phyloP scores from a whole-genome alignment of 805 yeast species.

The Saccharomyces jurei region DNA sequence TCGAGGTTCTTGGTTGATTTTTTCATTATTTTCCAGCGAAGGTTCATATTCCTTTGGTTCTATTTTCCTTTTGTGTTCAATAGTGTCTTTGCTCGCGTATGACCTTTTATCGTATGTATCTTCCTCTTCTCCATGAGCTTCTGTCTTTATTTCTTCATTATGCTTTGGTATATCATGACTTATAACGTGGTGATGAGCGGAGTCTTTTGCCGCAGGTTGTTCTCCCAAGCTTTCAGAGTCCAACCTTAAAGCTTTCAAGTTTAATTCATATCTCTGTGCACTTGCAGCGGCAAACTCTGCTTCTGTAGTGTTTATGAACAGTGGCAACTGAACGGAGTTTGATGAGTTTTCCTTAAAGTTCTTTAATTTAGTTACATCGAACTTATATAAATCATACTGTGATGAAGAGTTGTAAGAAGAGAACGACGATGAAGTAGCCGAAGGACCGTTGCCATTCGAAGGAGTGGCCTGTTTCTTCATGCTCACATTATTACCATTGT shows the following conservation, averaged over 20 bases:
- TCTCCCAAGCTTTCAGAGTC: not conserved
- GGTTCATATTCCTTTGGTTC: constrained; percentile 2
- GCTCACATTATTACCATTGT: not conserved
- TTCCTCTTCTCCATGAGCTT: not conserved
- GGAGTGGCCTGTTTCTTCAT: constrained; percentile 2
- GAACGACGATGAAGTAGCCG: not conserved
- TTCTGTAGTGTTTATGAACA: constrained; percentile 26
- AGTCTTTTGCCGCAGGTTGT: not conserved
- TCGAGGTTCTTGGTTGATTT: constrained; percentile 1
- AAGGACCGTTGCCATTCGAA: constrained; percentile 2
- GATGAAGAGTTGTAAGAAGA: constrained; percentile 1
- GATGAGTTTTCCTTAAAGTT: not conserved
- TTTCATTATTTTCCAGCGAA: constrained; percentile 3
- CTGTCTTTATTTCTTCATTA: not conserved
- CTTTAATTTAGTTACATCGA: constrained; percentile 18
- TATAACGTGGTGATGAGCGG: not conserved
- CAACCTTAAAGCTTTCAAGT: constrained; percentile 6
- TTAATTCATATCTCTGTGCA: constrained; percentile 17
- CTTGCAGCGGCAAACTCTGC: constrained; percentile 28
- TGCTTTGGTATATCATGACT: not conserved
- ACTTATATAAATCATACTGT: constrained; percentile 20
- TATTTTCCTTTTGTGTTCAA: not conserved
- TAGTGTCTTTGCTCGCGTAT: not conserved
- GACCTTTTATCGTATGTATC: not conserved
- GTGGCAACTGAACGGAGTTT: constrained; percentile 17